Conservation (phyloP, 345 rosid species). For the Euphorbia pulcherrima region DNA sequence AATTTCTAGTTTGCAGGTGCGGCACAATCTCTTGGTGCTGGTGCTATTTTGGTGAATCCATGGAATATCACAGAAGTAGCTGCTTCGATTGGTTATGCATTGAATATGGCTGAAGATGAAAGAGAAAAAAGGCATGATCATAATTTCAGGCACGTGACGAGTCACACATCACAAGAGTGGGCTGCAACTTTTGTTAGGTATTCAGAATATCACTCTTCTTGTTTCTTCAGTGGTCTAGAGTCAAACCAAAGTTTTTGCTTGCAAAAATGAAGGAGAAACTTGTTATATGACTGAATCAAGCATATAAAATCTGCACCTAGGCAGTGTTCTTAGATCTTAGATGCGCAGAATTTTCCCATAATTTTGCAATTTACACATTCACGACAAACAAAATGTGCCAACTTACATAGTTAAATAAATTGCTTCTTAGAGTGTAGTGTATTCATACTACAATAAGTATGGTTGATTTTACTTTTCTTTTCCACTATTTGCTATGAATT, state of each 20-base stretch:
- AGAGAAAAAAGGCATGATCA: slow-evolving; percentile 57
- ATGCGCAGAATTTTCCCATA: neutral
- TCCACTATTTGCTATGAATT: neutral
- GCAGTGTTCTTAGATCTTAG: neutral
- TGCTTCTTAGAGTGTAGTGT: neutral
- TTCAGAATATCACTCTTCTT: slow-evolving; percentile 6
- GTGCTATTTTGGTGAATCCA: slow-evolving; percentile 55
- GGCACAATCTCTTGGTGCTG: slow-evolving; percentile 65
- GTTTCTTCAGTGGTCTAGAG: neutral
- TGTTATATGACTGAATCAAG: neutral
- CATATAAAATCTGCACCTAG: neutral
- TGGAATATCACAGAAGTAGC: slow-evolving; percentile 62
- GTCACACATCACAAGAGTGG: slow-evolving; percentile 66
- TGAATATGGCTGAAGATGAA: slow-evolving; percentile 54
- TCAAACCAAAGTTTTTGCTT: neutral
- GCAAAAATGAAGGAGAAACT: neutral
- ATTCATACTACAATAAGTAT: neutral
- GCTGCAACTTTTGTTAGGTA: slow-evolving; percentile 63
- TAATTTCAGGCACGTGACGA: slow-evolving; percentile 55
- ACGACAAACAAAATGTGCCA: neutral
- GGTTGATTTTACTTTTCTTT: neutral
- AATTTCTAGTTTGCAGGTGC: slow-evolving; percentile 59
- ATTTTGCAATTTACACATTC: neutral
- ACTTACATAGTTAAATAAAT: neutral
- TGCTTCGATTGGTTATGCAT: slow-evolving; percentile 48